phyloP scores from a whole-genome alignment of 2,329 filamentous ascomycete genomes.

The Penicillium sp. region DNA sequence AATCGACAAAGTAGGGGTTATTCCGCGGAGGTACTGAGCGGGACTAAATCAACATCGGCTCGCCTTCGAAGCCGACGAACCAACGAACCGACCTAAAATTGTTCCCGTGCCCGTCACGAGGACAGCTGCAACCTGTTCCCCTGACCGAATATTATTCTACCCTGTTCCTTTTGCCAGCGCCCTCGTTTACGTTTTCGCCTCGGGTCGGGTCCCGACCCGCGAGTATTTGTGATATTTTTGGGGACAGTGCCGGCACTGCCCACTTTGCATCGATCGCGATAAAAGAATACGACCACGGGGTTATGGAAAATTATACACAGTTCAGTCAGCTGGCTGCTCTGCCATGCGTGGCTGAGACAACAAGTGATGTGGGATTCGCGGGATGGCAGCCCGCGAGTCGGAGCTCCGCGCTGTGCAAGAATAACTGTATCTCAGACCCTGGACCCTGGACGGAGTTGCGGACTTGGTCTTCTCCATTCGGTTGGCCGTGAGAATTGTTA shows the following conservation, averaged over 20 bases:
- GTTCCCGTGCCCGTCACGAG: background rate
- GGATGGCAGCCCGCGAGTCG: background rate
- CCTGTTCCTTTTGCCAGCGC: background rate
- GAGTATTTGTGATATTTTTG: background rate
- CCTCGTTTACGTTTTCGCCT: background rate
- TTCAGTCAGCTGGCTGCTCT: background rate
- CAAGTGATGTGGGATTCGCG: background rate
- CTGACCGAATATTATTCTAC: background rate
- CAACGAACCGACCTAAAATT: background rate
- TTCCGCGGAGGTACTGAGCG: background rate
- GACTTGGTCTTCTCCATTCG: background rate
- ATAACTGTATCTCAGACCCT: background rate
- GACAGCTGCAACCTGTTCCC: background rate
- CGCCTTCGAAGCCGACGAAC: no score
- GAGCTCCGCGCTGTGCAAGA: background rate
- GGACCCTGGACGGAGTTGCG: background rate
- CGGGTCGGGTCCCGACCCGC: background rate
- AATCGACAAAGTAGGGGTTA: background rate
- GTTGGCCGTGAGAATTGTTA: background rate
- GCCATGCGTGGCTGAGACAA: background rate
- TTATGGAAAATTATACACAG: background rate
- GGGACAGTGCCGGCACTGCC: background rate
- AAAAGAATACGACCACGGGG: background rate
- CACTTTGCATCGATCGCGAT: background rate
- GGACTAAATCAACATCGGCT: slow-evolving; percentile 1